Percentiles rank a stretch among this genome's conserved stretches.
These are phyloP conservation scores for Notholithocarpus densiflorus DNA, from an alignment of 306 rosid species.

Conservation along the genomic window DNA sequence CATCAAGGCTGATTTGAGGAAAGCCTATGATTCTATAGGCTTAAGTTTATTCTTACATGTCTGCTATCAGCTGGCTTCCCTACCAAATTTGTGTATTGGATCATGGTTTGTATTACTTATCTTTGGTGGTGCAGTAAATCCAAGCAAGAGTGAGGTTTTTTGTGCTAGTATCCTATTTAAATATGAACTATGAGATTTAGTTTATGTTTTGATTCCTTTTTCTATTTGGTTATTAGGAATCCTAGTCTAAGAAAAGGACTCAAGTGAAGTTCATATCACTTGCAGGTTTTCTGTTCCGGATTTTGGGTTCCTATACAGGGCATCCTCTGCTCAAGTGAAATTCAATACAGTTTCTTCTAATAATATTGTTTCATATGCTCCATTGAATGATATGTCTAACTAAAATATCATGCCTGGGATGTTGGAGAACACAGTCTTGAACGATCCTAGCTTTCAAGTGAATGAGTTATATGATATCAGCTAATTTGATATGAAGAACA, in stretches of 20 bases:
- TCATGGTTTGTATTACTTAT: too few species aligned
- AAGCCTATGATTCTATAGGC: too few species aligned
- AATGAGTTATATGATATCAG: neutral
- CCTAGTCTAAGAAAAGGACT: neutral
- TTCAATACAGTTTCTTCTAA: neutral
- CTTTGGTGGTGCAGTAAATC: too few species aligned
- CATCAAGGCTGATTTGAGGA: too few species aligned
- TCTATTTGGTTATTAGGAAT: too few species aligned
- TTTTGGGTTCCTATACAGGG: slow-evolving; percentile 86
- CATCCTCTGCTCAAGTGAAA: slow-evolving; percentile 58
- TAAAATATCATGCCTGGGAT: neutral
- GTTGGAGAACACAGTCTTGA: neutral
- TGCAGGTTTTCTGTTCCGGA: slow-evolving; percentile 81
- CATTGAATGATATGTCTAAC: neutral
- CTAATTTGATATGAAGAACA: neutral
- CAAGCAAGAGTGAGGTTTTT: too few species aligned
- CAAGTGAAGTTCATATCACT: slow-evolving; percentile 16
- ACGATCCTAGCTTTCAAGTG: neutral
- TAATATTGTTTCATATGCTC: neutral
- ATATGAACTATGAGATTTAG: slow-evolving; percentile 2
- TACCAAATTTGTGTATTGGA: too few species aligned
- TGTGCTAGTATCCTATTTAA: neutral
- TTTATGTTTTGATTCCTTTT: too few species aligned
- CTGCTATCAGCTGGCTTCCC: too few species aligned
- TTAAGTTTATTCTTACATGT: too few species aligned